Evolutionary conservation across 176 grass and related monocot genomes (phyloP).

Genomic region (Elaeis guineensis): DNA sequence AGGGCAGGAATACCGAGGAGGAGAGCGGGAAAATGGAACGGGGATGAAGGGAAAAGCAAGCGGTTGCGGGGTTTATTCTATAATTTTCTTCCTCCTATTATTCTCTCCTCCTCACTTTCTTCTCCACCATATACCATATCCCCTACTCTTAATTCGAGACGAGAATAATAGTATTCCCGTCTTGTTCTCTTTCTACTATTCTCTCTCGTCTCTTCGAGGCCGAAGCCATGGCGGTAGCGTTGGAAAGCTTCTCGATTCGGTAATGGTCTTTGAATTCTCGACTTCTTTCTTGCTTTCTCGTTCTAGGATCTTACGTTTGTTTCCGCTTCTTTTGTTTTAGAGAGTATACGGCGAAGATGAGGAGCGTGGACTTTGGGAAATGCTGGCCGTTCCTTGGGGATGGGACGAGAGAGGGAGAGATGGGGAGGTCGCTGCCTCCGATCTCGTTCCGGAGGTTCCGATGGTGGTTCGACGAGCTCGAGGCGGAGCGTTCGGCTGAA

Average conservation of each 20-base stretch:
- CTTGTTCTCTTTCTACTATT: background rate
- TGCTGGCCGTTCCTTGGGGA: background rate
- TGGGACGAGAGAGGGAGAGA: background rate
- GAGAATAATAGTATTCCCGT: too few species aligned
- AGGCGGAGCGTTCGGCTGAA: background rate
- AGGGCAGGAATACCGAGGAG: background rate
- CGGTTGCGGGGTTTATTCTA: background rate
- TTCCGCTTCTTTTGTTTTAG: background rate
- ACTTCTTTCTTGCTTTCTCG: background rate
- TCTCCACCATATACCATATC: background rate
- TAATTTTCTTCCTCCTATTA: background rate
- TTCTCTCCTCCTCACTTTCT: background rate
- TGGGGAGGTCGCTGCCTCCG: background rate
- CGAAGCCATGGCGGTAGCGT: background rate
- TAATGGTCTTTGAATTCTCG: background rate
- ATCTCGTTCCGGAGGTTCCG: background rate
- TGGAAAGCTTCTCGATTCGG: background rate
- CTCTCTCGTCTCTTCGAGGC: background rate
- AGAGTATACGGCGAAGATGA: slow-evolving; percentile 1
- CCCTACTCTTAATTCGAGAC: too few species aligned
- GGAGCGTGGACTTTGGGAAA: background rate
- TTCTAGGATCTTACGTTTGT: background rate
- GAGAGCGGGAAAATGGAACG: background rate
- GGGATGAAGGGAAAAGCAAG: background rate
- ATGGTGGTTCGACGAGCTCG: background rate